Evolutionary conservation across 352 stramenopile species (phyloP).

Genomic region (Phytopythium boreale): DNA sequence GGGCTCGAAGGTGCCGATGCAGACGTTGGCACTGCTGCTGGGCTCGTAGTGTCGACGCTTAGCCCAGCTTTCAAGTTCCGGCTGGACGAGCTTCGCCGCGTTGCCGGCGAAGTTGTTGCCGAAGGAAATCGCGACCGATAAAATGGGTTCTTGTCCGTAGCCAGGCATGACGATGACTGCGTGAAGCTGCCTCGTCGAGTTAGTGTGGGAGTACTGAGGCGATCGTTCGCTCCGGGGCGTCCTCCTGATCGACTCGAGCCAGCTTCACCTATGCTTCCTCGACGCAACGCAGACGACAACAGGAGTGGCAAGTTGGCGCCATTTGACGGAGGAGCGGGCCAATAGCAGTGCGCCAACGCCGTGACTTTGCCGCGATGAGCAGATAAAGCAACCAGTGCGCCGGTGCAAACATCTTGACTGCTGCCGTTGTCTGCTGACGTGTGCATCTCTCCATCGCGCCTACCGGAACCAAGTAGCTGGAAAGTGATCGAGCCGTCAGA

Average conservation of each 20-base stretch:
- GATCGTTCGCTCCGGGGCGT: neutral
- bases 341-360: slow-evolving; percentile 45
- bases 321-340: slow-evolving; percentile 10
- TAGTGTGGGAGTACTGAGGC: slow-evolving; percentile 11
- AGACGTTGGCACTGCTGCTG: neutral
- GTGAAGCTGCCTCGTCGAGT: neutral
- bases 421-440: neutral
- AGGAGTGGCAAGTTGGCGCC: neutral
- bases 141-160: slow-evolving; percentile 61
- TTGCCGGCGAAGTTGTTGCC: slow-evolving; percentile 14
- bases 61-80: slow-evolving; percentile 20
- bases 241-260: neutral
- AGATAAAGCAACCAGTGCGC: neutral
- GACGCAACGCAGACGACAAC: neutral
- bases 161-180: slow-evolving; percentile 25
- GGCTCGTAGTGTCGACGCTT: neutral
- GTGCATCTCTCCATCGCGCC: neutral
- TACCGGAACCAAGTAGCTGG: slow-evolving; percentile 19
- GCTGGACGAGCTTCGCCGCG: slow-evolving; percentile 30
- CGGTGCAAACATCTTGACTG: slow-evolving; percentile 8
- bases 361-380: slow-evolving; percentile 40
- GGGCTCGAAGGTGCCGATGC: slow-evolving; percentile 26
- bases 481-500: slow-evolving; percentile 46
- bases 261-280: slow-evolving; percentile 4
- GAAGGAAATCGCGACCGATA: slow-evolving; percentile 46